Evolutionary conservation across 208 protist genomes (phyloP).

Genomic region (Porcisia deanei): DNA sequence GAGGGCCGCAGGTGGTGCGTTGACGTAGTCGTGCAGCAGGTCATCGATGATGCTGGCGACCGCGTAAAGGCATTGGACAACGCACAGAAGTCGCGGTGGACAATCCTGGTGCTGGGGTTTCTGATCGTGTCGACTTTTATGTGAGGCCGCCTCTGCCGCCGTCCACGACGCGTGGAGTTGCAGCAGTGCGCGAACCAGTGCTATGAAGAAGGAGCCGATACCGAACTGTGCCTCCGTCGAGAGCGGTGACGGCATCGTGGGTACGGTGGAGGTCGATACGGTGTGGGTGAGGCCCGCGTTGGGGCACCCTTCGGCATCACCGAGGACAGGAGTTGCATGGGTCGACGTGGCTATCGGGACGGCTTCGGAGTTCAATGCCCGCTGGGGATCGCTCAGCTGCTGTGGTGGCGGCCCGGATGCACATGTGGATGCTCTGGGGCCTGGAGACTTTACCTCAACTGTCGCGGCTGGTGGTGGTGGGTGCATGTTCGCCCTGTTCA

Average conservation of each 20-base stretch:
- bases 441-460: background rate
- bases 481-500: background rate
- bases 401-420: background rate
- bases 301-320: background rate
- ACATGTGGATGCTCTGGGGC: background rate
- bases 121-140: background rate
- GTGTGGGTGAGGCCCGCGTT: background rate
- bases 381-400: background rate
- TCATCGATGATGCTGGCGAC: conserved; percentile 38
- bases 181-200: conserved; percentile 36
- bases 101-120: background rate
- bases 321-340: background rate
- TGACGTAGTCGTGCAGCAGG: conserved; percentile 56
- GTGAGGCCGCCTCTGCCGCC: background rate
- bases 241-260: conserved; percentile 18
- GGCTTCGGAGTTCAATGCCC: background rate
- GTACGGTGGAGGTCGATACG: background rate
- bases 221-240: conserved; percentile 41
- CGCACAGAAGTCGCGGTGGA: conserved; percentile 3
- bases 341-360: background rate
- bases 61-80: conserved; percentile 37
- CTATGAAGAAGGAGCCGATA: conserved; percentile 38
- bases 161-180: conserved; percentile 12
- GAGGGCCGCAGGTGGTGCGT: conserved; percentile 30
- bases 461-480: background rate